Evolutionary conservation across 192 early-diverging fungal genomes (phyloP).

Genomic region (Obelidium mucronatum): DNA sequence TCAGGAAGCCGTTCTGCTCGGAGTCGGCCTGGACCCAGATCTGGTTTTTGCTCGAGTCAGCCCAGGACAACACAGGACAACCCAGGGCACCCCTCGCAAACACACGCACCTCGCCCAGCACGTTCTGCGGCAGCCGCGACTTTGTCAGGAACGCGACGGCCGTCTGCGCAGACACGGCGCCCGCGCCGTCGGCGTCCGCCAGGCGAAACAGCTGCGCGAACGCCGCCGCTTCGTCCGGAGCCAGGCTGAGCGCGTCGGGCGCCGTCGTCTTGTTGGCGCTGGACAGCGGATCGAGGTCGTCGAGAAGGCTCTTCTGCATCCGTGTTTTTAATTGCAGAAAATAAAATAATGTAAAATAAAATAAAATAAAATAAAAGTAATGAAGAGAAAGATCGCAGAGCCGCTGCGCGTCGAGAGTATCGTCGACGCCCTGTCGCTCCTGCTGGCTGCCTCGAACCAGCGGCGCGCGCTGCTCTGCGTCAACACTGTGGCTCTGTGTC

Average conservation of each 20-base stretch:
- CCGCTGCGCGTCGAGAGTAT: neutral
- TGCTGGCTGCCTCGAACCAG: neutral
- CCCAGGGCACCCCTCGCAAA: no score
- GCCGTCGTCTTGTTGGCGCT: neutral
- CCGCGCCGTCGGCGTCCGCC: conserved; percentile 38
- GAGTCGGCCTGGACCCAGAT: conserved; percentile 90
- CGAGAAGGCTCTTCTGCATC: no score
- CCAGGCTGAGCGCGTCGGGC: neutral
- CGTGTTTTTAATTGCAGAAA: no score
- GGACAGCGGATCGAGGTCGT: neutral
- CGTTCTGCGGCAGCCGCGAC: conserved; percentile 47
- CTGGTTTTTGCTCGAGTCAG: conserved; percentile 28
- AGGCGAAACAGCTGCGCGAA: conserved; percentile 42
- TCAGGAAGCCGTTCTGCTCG: conserved; percentile 78
- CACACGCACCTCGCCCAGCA: conserved; percentile 47
- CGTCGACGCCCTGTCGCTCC: conserved; percentile 4
- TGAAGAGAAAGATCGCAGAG: no score
- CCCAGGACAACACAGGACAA: conserved; percentile 2
- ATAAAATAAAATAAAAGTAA: no score
- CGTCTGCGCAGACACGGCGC: conserved; percentile 34
- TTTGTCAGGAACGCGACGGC: conserved; percentile 54
- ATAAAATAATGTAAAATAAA: no score
- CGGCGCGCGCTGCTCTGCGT: neutral
- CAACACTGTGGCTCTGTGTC: neutral
- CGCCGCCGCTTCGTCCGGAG: conserved; percentile 39